Evolutionary conservation across 495 filamentous ascomycete genomes (phyloP), one percentile per base, ranked within the genome.

Genomic region (Penicillium ochrochloron): DNA sequence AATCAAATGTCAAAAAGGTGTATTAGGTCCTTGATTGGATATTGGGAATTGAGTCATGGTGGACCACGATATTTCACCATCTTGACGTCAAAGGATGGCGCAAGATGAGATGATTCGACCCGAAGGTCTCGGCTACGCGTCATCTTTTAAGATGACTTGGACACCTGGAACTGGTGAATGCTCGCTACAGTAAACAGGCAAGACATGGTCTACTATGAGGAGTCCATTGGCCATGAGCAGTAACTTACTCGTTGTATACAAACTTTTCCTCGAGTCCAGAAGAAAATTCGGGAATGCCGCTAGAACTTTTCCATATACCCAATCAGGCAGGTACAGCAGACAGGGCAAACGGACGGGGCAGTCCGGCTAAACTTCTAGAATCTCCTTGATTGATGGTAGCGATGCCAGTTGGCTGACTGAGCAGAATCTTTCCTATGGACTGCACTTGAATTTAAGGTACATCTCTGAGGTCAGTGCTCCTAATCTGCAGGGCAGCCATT

Each of bases 241-340:
- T 27, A 27, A 27, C 25, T 27, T 27, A 1, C 4, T 27, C 25
- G 4, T 4, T 27, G 25, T 27, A 27, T 23, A 12, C 19, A 17
- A 23, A 23, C 9, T 46, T 46, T 11, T 12, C 9, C 41, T 44
- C n/a, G 17, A 44, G 5, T 10, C 39, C 5, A 3, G n/a, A 44
- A 21, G 19, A 44, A 8, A 3, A 27, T 27, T 50, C 21, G 4
- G 21, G 23, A 50, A 25, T 14, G 23, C 46, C 10, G 23, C 46
- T 50, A 50, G 23, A 50, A 50, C 6, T 25, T 11, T 27, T 27
- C 7, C 25, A 31, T 17, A 17, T 31, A 9, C 48, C 15, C 23
- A 52, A 52, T 31, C 31, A 52, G 48, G 48, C 48, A 52, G 48
- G 48, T 52, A 31, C 48, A 52, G 5, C 48, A 52, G 48, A 52